Evolutionary conservation across 805 yeast species (phyloP).

Genomic region (Danielia reshetovae): DNA sequence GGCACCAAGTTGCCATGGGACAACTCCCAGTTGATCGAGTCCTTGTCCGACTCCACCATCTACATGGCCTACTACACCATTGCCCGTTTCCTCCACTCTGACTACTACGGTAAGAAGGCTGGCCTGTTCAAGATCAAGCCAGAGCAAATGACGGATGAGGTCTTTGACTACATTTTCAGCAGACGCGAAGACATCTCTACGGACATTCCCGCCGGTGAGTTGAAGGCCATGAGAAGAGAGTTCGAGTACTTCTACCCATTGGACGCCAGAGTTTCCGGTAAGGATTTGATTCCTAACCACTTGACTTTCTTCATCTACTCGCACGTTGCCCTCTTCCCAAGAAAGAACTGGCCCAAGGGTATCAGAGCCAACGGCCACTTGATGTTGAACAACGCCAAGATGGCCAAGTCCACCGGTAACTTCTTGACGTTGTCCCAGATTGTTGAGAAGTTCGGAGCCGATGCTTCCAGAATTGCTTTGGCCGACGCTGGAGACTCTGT

Average conservation of each 20-base stretch:
- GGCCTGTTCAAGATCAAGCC: constrained; percentile 76
- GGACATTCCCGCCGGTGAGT: constrained; percentile 61
- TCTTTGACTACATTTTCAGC: constrained; percentile 85
- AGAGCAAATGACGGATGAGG: constrained; percentile 87
- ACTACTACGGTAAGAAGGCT: constrained; percentile 70
- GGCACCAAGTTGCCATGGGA: constrained; percentile 98
- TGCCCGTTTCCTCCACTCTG: constrained; percentile 79
- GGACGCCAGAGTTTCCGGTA: constrained; percentile 89
- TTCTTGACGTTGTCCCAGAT: constrained; percentile 86
- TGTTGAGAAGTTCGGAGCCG: constrained; percentile 90
- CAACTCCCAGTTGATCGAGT: constrained; percentile 85
- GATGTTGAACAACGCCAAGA: constrained; percentile 91
- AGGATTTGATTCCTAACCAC: constrained; percentile 96
- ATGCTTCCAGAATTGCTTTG: constrained; percentile 93
- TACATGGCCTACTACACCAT: constrained; percentile 95
- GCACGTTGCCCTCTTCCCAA: constrained; percentile 90
- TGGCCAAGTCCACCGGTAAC: constrained; percentile 98
- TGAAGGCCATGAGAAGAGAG: constrained; percentile 80
- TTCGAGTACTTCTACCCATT: constrained; percentile 96
- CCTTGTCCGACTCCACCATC: constrained; percentile 91
- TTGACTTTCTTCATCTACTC: constrained; percentile 92
- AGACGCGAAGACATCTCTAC: constrained; percentile 56
- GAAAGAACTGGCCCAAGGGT: constrained; percentile 89
- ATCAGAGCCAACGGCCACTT: constrained; percentile 94
- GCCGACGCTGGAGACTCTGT: constrained; percentile 98